Base-by-base conservation (phyloP, 169 alveolate genomes). In the Plasmodium adleri region DNA sequence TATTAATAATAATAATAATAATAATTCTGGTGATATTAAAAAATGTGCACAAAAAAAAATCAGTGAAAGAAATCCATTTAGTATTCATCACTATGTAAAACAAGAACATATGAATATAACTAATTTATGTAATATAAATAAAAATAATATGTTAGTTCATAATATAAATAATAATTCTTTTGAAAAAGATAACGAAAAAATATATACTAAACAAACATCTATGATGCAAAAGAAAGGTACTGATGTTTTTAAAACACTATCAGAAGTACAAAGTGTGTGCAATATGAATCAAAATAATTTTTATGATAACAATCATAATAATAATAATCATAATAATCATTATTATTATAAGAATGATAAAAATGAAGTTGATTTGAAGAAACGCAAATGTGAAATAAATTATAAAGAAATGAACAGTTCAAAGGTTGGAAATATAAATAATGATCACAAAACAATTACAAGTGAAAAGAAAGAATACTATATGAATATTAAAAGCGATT, bases 31-130 rank as follows among this genome's bases (percentile, higher is more conserved):
- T 32, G 45, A 32, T 32, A 32, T 32, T 32, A 32, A 15, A 22
- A 1, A 20, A 24, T 10, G 50, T 28, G 45, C 26, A 28, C 43
- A 66, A 78, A 28, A 49, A 66, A 28, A 24, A 4, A 43, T 17
- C 71, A 78, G 45, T 0, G 45, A 32, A 45, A 78, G 67, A 39
- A 78, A 78, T 45, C 89, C 89, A 9, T 78, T 78, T 47, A 64
- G 59, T 26, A 3, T 78, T 15, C 32, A 52, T 49, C 70, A 78
- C 52, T 78, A 78, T 64, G 89, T 64, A 20, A 78, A 78, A 28
- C 43, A 66, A 26, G 52, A 78, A 5, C 59, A 32, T 26, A 9
- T 59, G 7, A 78, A 24, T n/a, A 59, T 43, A 50, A n/a, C 45
- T 32, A 32, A 32, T 32, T 32, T 32, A 32, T 8, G 45, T 0